These are phyloP conservation scores for Cladophialophora carrionii DNA, from an alignment of 2,329 filamentous ascomycete species.

Conservation along the genomic window DNA sequence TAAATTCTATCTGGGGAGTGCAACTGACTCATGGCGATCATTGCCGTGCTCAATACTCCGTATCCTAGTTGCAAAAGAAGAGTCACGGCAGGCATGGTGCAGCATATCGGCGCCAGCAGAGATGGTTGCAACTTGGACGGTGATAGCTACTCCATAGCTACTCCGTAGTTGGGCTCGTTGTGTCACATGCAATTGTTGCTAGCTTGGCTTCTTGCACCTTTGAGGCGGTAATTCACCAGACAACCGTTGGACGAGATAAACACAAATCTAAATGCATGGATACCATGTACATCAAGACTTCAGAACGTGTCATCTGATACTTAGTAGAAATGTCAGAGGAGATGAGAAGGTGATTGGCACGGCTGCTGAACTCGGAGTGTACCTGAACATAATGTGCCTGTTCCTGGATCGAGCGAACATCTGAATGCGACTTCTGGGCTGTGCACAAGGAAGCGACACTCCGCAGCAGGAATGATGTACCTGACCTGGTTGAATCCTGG, in stretches of 20 bases:
- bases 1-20: not conserved
- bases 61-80: not conserved
- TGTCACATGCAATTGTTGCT: conserved; percentile 11
- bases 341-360: not conserved
- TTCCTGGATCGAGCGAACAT: conserved; percentile 19
- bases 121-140: not conserved
- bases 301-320: conserved; percentile 11
- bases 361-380: conserved; percentile 9
- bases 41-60: not conserved
- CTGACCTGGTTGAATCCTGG: conserved; percentile 2
- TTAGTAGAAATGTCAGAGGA: not conserved
- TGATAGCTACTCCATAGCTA: not conserved
- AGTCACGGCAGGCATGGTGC: not conserved
- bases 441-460: not conserved
- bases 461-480: conserved; percentile 10
- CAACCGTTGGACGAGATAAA: not conserved
- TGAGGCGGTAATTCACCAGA: not conserved
- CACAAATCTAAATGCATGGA: not conserved
- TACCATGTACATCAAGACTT: not conserved
- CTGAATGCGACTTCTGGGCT: not conserved
- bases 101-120: not conserved
- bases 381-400: conserved; percentile 21
- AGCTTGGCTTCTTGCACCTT: not conserved
- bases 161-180: not conserved
- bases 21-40: not conserved